Evolutionary conservation across 805 yeast genomes (phyloP).

Genomic region (Saturnispora gosingensis): DNA sequence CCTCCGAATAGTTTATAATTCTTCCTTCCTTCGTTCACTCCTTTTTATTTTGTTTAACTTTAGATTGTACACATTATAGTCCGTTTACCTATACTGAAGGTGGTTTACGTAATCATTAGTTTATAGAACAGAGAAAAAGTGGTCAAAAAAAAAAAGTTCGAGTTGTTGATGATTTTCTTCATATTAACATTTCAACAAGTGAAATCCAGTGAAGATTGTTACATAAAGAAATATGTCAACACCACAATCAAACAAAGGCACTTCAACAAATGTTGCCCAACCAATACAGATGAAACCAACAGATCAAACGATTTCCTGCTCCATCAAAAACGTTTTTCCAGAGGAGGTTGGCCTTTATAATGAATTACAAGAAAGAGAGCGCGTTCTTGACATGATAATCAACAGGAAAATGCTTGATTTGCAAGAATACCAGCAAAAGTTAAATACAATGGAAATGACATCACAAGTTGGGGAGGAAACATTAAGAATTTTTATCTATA

Average conservation of each 20-base stretch:
- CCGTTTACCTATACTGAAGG: too few relatives aligned
- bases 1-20: background rate
- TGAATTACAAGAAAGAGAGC: conserved; percentile 71
- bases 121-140: background rate
- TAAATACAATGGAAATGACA: conserved; percentile 26
- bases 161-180: background rate
- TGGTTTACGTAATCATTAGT: background rate
- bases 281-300: conserved; percentile 29
- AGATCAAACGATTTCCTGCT: conserved; percentile 26
- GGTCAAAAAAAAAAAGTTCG: background rate
- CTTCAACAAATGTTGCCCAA: conserved; percentile 5
- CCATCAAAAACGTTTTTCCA: conserved; percentile 25
- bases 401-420: conserved; percentile 79
- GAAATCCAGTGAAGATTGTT: background rate
- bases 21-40: background rate
- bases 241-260: conserved; percentile 10
- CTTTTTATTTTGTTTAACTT: background rate
- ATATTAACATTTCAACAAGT: background rate
- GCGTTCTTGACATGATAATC: conserved; percentile 67
- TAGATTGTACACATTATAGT: too few relatives aligned
- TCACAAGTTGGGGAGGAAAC: conserved; percentile 37
- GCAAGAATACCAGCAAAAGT: conserved; percentile 50
- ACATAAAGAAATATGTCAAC: background rate
- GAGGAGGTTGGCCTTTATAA: conserved; percentile 58
- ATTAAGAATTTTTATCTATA: conserved; percentile 74